A percentile compares a stretch with the other conserved stretches of the same genome.
phyloP scores from a whole-genome alignment of 257 asterid genomes.

The Misopates orontium region DNA sequence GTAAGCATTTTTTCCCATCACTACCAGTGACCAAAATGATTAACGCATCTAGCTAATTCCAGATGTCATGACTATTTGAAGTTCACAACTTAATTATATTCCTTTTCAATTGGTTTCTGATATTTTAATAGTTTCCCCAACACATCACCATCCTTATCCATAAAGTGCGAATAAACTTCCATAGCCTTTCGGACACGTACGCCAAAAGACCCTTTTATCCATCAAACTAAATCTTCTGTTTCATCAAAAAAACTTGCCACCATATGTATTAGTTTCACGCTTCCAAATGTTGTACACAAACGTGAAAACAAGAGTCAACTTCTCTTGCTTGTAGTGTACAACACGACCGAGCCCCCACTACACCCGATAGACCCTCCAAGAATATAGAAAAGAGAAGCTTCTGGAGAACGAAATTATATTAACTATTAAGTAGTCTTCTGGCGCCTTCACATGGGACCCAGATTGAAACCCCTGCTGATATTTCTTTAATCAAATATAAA shows the following conservation, averaged over 20 bases:
- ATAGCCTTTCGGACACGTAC: neutral
- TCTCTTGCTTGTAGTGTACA: neutral
- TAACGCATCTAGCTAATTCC: too few species aligned
- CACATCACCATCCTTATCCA: neutral
- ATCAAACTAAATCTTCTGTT: neutral
- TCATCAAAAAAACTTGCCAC: too few species aligned
- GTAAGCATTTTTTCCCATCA: too few species aligned
- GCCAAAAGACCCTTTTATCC: neutral
- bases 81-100: too few species aligned
- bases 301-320: too few species aligned
- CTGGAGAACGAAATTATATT: neutral
- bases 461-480: conserved; percentile 25
- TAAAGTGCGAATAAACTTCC: neutral
- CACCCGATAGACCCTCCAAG: neutral
- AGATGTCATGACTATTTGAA: too few species aligned
- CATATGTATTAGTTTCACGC: neutral
- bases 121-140: neutral
- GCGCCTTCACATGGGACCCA: conserved; percentile 13
- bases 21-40: too few species aligned
- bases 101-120: too few species aligned
- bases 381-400: neutral
- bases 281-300: neutral
- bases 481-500: conserved; percentile 23
- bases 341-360: neutral
- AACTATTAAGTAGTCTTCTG: neutral